Percentiles rank a stretch among this genome's conserved stretches.
Evolutionary conservation across 495 filamentous ascomycete species (phyloP).

Genomic region (Penicillium coffeae): DNA sequence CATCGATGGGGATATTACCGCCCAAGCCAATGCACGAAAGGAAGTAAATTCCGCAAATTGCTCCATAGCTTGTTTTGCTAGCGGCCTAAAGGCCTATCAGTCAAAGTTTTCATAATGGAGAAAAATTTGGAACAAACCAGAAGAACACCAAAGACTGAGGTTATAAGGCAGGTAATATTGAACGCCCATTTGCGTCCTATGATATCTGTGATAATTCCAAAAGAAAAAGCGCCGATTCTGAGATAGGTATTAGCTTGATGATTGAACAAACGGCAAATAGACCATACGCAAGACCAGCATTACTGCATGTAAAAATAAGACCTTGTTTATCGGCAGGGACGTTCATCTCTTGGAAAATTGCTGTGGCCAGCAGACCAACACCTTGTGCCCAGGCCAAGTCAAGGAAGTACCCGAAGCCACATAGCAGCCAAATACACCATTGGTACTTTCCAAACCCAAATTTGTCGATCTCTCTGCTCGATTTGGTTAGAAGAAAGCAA

Average conservation of each 20-base stretch:
- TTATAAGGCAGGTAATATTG: conserved; percentile 45
- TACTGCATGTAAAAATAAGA: not conserved
- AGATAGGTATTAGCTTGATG: not conserved
- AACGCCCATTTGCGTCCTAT: conserved; percentile 49
- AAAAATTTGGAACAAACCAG: conserved; percentile 16
- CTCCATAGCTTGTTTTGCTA: conserved; percentile 3
- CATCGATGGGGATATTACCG: conserved; percentile 40
- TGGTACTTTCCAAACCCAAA: conserved; percentile 51
- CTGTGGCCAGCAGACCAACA: conserved; percentile 32
- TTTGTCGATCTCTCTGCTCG: conserved; percentile 33
- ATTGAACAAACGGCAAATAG: not conserved
- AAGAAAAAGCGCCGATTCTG: conserved; percentile 39
- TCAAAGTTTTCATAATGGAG: not conserved
- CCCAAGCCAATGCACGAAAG: conserved; percentile 23
- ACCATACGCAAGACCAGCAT: conserved; percentile 1
- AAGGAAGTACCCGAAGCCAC: conserved; percentile 49
- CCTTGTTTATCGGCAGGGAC: not conserved
- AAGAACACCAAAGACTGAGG: conserved; percentile 41
- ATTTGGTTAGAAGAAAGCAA: not conserved
- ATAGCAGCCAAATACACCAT: conserved; percentile 41
- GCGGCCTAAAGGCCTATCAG: conserved; percentile 9
- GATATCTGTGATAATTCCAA: conserved; percentile 49
- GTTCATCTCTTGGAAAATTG: not conserved
- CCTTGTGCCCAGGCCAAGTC: conserved; percentile 49
- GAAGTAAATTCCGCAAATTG: conserved; percentile 5